phyloP scores from a whole-genome alignment of 768 basidiomycete species.

The Erythrobasidium yunnanense region DNA sequence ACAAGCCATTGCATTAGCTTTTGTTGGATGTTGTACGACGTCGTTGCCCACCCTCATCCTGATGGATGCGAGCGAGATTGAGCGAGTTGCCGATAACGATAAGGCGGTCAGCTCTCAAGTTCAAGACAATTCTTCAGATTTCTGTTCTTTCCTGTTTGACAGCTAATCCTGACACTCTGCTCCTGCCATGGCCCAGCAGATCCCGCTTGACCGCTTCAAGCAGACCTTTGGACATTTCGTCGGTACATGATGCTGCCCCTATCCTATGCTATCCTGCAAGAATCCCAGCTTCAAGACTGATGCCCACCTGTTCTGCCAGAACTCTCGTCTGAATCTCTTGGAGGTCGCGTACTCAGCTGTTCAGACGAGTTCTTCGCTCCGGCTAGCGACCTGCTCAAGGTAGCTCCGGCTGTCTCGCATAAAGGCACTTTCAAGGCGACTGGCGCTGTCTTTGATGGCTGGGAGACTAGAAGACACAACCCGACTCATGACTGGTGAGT shows the following conservation, averaged over 20 bases:
- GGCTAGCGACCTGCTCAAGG: conserved; percentile 67
- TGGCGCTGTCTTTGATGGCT: conserved; percentile 85
- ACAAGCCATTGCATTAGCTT: too few species aligned
- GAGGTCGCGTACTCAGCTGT: conserved; percentile 59
- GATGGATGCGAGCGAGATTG: too few species aligned
- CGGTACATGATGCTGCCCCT: background rate
- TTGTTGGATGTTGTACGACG: too few species aligned
- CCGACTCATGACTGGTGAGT: conserved; percentile 71
- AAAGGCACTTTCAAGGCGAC: conserved; percentile 97
- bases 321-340: conserved; percentile 73
- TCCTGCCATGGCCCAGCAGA: background rate
- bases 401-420: conserved; percentile 73
- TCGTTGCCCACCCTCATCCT: too few species aligned
- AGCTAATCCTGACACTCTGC: too few species aligned
- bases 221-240: conserved; percentile 3
- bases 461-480: conserved; percentile 88
- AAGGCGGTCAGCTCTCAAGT: too few species aligned
- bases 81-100: too few species aligned
- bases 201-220: conserved; percentile 4
- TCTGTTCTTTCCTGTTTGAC: too few species aligned
- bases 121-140: too few species aligned
- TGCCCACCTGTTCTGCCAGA: conserved; percentile 47
- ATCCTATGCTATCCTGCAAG: background rate
- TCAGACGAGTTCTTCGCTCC: conserved; percentile 97
- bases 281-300: background rate